Evolutionary conservation across 805 yeast genomes (phyloP).

Genomic region (Candida orba): DNA sequence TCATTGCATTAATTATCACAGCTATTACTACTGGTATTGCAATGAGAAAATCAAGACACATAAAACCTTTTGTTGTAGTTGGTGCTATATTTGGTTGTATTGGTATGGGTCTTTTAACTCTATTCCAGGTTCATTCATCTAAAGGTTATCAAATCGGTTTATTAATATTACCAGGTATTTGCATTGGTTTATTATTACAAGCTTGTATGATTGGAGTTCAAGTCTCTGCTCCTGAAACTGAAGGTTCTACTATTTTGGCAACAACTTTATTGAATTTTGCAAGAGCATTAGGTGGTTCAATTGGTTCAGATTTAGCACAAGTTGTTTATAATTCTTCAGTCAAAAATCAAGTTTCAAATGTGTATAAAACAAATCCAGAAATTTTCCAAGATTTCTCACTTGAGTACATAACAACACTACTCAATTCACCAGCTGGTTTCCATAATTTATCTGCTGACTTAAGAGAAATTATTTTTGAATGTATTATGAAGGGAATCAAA

Average conservation of each 20-base stretch:
- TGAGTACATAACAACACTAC: background rate
- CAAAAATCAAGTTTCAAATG: slow-evolving; percentile 14
- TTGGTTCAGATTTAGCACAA: slow-evolving; percentile 33
- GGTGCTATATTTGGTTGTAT: slow-evolving; percentile 27
- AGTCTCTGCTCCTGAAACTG: slow-evolving; percentile 38
- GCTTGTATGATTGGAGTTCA: slow-evolving; percentile 26
- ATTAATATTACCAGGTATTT: slow-evolving; percentile 31
- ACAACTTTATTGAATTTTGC: slow-evolving; percentile 36
- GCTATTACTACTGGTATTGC: slow-evolving; percentile 22
- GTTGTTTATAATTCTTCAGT: slow-evolving; percentile 29
- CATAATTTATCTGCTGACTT: slow-evolving; percentile 2
- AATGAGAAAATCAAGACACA: slow-evolving; percentile 26
- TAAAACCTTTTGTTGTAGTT: slow-evolving; percentile 28
- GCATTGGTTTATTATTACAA: slow-evolving; percentile 30
- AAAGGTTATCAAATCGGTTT: slow-evolving; percentile 28
- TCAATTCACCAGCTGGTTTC: slow-evolving; percentile 5
- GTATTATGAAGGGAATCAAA: slow-evolving; percentile 31
- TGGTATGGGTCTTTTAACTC: slow-evolving; percentile 29
- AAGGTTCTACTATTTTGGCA: slow-evolving; percentile 40
- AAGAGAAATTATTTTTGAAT: slow-evolving; percentile 10
- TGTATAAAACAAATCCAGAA: background rate
- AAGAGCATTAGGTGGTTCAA: slow-evolving; percentile 36
- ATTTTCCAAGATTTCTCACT: background rate
- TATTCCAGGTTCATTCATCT: slow-evolving; percentile 26
- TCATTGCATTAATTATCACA: slow-evolving; percentile 11